Percentiles rank a stretch among this genome's conserved stretches.
Conservation (phyloP, 495 filamentous ascomycete genomes). For the Penicillium pancosmium region DNA sequence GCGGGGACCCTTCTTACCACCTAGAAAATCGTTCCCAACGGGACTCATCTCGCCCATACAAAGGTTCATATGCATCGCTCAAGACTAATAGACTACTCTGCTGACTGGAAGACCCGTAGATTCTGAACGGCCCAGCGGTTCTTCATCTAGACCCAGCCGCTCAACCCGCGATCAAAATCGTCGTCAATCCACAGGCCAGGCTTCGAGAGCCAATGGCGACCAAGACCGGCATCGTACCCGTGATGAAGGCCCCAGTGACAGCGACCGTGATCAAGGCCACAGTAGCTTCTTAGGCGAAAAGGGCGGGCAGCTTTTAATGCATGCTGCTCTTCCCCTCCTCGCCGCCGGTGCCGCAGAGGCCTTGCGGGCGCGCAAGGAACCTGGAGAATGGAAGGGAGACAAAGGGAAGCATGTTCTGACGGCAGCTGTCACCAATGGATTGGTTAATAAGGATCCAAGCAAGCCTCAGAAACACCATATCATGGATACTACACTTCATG, state of each 20-base stretch:
- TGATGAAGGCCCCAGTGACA: background rate
- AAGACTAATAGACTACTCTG: background rate
- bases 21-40: constrained; percentile 4
- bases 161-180: constrained; percentile 9
- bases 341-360: constrained; percentile 13
- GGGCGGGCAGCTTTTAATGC: constrained; percentile 6
- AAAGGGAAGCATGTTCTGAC: constrained; percentile 10
- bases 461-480: constrained; percentile 9
- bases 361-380: constrained; percentile 8
- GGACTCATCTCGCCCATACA: constrained; percentile 1
- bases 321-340: constrained; percentile 10
- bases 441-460: constrained; percentile 10
- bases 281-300: background rate
- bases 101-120: constrained; percentile 4
- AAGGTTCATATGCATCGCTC: constrained; percentile 1
- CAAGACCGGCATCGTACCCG: background rate
- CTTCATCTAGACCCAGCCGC: background rate
- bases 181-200: constrained; percentile 1
- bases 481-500: constrained; percentile 8
- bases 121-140: constrained; percentile 1
- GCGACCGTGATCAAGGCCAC: background rate
- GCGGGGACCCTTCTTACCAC: constrained; percentile 5
- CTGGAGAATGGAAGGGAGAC: constrained; percentile 12
- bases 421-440: constrained; percentile 12
- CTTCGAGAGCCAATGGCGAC: background rate